phyloP scores from a whole-genome alignment of 371 early-diverging fungal species.

The Mucor velutinosus region DNA sequence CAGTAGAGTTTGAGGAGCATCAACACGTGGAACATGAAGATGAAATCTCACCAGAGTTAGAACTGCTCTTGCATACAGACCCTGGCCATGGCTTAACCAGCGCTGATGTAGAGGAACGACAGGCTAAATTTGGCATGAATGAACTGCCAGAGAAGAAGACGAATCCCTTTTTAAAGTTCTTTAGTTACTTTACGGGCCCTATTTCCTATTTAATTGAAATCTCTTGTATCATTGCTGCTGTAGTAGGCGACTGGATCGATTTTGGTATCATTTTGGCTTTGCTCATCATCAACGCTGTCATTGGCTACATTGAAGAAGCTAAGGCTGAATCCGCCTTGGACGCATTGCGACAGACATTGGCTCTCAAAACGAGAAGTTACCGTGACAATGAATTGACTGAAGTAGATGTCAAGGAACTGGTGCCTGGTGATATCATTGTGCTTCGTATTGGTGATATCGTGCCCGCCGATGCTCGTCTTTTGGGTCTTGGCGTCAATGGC shows the following conservation, averaged over 20 bases:
- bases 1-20: conserved; percentile 30
- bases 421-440: conserved; percentile 89
- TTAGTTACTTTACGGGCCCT: conserved; percentile 86
- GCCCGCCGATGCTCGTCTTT: conserved; percentile 86
- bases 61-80: conserved; percentile 69
- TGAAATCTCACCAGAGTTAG: conserved; percentile 73
- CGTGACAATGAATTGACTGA: conserved; percentile 78
- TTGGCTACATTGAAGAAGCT: conserved; percentile 89
- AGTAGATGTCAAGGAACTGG: conserved; percentile 73
- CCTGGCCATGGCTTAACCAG: conserved; percentile 61
- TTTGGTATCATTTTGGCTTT: conserved; percentile 85
- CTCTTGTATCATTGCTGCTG: conserved; percentile 71
- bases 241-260: conserved; percentile 81
- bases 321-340: conserved; percentile 91
- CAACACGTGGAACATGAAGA: conserved; percentile 51
- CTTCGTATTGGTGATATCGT: conserved; percentile 92
- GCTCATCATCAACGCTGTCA: conserved; percentile 83
- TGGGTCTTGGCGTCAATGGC: conserved; percentile 84
- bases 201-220: conserved; percentile 89
- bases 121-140: conserved; percentile 63
- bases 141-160: conserved; percentile 79
- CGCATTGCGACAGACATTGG: conserved; percentile 86
- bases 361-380: conserved; percentile 76
- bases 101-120: conserved; percentile 60
- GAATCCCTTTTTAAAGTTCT: conserved; percentile 83